Evolutionary conservation across 2,329 filamentous ascomycete genomes (phyloP).

Genomic region (Phoma sp.): DNA sequence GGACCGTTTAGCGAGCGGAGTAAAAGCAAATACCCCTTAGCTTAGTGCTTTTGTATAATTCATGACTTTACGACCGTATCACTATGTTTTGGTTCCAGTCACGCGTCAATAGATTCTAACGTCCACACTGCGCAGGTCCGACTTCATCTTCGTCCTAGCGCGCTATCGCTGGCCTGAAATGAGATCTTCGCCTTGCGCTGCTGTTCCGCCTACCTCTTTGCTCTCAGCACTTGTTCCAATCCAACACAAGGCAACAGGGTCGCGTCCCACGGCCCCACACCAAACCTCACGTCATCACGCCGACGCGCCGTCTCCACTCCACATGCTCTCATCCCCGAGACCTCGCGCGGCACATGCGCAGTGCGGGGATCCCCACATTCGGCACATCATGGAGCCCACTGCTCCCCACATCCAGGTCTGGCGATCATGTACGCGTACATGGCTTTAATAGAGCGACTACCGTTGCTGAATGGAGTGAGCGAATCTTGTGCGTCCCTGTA

Average conservation of each 20-base stretch:
- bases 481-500: not conserved
- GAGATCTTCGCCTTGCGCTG: too few relatives aligned
- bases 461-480: not conserved
- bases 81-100: too few relatives aligned
- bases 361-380: conserved; percentile 38
- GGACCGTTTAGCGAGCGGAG: not conserved
- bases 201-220: too few relatives aligned
- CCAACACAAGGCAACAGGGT: too few relatives aligned
- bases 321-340: not conserved
- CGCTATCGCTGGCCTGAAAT: too few relatives aligned
- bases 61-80: not conserved
- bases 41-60: not conserved
- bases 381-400: conserved; percentile 9
- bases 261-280: not conserved
- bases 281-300: not conserved
- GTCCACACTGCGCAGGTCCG: too few relatives aligned
- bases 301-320: not conserved
- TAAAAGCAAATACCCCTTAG: not conserved
- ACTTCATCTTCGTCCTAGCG: too few relatives aligned
- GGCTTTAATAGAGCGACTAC: not conserved
- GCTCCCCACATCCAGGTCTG: conserved; percentile 11
- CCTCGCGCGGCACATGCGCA: not conserved
- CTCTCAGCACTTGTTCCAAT: too few relatives aligned
- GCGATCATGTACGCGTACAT: not conserved
- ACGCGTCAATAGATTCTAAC: too few relatives aligned